phyloP scores from a whole-genome alignment of 1,284 basidiomycete species.

The Heliocybe sulcata region DNA sequence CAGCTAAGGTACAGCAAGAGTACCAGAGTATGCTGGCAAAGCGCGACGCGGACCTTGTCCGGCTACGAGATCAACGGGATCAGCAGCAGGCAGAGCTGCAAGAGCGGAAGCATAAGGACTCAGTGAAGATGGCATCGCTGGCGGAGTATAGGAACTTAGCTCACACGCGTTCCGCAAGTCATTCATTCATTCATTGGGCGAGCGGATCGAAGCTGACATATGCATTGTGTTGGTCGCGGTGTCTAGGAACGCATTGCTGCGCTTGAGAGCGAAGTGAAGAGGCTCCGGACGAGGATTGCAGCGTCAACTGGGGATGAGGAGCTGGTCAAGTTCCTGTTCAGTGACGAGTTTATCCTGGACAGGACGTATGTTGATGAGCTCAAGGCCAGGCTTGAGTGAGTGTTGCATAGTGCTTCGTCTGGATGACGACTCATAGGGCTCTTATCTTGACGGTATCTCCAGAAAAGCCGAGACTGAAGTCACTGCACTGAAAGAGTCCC shows the following conservation, averaged over 20 bases:
- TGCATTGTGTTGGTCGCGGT: conserved; percentile 9
- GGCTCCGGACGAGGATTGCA: conserved; percentile 74
- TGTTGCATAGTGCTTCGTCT: conserved; percentile 11
- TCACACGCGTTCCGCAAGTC: conserved; percentile 58
- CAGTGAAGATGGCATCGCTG: conserved; percentile 52
- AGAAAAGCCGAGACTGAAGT: conserved; percentile 49
- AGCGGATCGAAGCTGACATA: conserved; percentile 5
- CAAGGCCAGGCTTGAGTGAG: conserved; percentile 53
- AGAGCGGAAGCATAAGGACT: conserved; percentile 67
- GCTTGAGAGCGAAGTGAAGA: conserved; percentile 68
- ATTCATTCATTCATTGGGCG: conserved; percentile 9
- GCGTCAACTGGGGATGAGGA: conserved; percentile 69
- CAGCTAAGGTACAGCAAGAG: conserved; percentile 45
- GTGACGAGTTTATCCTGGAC: conserved; percentile 44
- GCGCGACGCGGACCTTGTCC: conserved; percentile 68
- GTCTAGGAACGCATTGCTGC: conserved; percentile 68
- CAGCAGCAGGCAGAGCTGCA: conserved; percentile 65
- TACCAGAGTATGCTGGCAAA: conserved; percentile 48
- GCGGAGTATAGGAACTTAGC: conserved; percentile 71
- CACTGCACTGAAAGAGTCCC: conserved; percentile 42
- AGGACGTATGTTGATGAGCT: conserved; percentile 58
- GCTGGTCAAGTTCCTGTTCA: conserved; percentile 64
- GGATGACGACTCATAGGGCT: conserved; percentile 7
- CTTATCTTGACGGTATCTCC: conserved; percentile 5
- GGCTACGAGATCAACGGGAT: conserved; percentile 80